Conservation (phyloP, 2,329 filamentous ascomycete genomes). For the Fusarium luffae region DNA sequence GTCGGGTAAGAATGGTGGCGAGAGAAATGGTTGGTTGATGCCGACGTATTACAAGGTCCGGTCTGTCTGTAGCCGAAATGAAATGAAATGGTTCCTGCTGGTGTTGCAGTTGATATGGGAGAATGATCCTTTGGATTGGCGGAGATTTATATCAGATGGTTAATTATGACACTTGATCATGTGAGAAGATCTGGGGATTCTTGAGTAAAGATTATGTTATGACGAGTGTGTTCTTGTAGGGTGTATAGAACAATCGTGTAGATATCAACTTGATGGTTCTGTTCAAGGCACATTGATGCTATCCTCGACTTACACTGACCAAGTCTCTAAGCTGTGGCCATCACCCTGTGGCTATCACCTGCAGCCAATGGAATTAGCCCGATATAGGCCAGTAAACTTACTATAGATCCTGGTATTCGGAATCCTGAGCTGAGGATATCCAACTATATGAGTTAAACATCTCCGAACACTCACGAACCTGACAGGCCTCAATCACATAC, state of each 20-base stretch:
- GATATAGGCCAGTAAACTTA: neutral
- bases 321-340: neutral
- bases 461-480: neutral
- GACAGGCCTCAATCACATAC: constrained; percentile 6
- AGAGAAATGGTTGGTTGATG: constrained; percentile 17
- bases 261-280: neutral
- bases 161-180: neutral
- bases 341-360: no score
- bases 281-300: neutral
- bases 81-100: constrained; percentile 16
- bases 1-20: constrained; percentile 11
- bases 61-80: constrained; percentile 31
- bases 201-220: neutral
- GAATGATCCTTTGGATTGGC: neutral
- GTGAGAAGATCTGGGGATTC: neutral
- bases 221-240: neutral
- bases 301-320: neutral
- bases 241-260: neutral
- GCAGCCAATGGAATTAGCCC: accelerated
- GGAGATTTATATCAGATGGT: neutral
- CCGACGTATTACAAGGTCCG: constrained; percentile 11
- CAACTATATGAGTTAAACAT: neutral
- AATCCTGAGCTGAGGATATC: neutral
- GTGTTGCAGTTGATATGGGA: neutral
- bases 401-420: neutral